phyloP scores from a whole-genome alignment of 164 flowering plant species.

The Chimonanthus praecox region DNA sequence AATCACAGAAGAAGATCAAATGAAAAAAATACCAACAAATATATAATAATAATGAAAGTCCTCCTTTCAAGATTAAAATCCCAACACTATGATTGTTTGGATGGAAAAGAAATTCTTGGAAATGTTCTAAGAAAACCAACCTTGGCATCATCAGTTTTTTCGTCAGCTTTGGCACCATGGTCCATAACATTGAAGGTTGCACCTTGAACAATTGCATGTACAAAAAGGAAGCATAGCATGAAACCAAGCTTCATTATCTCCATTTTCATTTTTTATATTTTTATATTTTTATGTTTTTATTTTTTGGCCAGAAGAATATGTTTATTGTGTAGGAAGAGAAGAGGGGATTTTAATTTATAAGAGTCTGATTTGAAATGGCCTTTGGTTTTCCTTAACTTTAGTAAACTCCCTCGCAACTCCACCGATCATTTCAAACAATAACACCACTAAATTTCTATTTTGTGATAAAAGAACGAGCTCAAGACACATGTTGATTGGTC shows the following conservation, averaged over 20 bases:
- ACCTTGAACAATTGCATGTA: conserved; percentile 1
- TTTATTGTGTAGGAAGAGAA: background rate
- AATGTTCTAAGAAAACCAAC: conserved; percentile 12
- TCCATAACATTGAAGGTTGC: conserved; percentile 29
- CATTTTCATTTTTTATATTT: background rate
- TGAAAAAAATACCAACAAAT: background rate
- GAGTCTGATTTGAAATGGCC: background rate
- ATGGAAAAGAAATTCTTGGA: no score
- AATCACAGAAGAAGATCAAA: background rate
- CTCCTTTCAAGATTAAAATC: no score
- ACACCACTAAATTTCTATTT: background rate
- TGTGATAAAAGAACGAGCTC: background rate
- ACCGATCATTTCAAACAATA: background rate
- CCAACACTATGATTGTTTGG: no score
- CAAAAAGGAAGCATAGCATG: conserved; percentile 4
- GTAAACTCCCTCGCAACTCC: conserved; percentile 10
- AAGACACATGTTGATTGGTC: no score
- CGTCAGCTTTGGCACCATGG: conserved; percentile 46
- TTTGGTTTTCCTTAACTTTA: background rate
- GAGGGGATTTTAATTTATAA: background rate
- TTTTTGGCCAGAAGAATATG: no score
- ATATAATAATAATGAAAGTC: background rate
- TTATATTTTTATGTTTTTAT: background rate
- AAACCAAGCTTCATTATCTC: background rate
- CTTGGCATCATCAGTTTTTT: conserved; percentile 34